Evolutionary conservation across 2,329 filamentous ascomycete species (phyloP), one percentile per base, ranked within the genome.

Genomic region (Pezicula neosporulosa): DNA sequence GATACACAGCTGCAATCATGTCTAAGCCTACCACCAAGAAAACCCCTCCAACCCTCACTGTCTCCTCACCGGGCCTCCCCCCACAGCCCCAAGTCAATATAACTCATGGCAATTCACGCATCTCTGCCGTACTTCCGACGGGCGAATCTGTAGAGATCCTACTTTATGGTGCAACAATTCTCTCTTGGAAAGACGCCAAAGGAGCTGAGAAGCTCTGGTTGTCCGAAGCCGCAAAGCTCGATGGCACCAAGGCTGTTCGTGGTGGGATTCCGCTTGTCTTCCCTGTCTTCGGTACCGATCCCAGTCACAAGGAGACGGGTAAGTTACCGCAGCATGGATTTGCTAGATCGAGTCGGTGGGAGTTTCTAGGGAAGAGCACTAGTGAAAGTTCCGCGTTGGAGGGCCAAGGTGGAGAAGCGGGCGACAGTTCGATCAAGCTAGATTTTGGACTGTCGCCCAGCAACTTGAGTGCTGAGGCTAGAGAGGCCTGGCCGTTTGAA

Each of bases 181-280:
- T 89, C 53, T 94, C 88, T 71, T 99, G 94, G 94, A 96, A 94
- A 77, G 86, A 88, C 66, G 81, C 84, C 53, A 77, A 81, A 52
- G 88, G 88, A 44, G 74, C 82, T 50, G 92, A 97, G 75, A 91
- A 91, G 72, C 78, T 97, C 49, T 97, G 90, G 80, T 66, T 97
- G 60, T 94, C 89, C 71, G 83, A 91, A 55, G 83, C 79, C 52
- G 88, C 92, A 42, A 83, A 82, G 63, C 76, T 96, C 51, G 92
- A 97, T 66, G 93, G 94, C 48, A 86, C 80, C 60, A 96, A 96
- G 76, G 81, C 93, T 21, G 92, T 97, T 48, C 81, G 94, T 57
- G 94, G 94, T 51, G 93, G 93, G 13, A 90, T 97, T 61, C 93
- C 93, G 4, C 74, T 97, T 47, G 91, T 97, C 35, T 97, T 97